Evolutionary conservation across 2,329 filamentous ascomycete genomes (phyloP), one percentile per base, ranked within the genome.

Genomic region (Ceratocystis eucalypticola): DNA sequence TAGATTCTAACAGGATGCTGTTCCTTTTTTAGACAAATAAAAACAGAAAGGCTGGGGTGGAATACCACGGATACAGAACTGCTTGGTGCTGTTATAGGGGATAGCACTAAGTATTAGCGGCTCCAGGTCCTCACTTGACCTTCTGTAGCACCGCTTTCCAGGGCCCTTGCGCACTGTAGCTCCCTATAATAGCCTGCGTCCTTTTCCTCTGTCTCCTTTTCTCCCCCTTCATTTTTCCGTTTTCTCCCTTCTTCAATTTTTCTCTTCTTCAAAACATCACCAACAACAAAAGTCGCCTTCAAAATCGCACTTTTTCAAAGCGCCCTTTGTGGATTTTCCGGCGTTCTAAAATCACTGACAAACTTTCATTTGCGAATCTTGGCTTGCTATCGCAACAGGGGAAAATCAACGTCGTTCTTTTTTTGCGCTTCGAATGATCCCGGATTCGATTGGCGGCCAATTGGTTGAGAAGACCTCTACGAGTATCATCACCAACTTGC

Each of bases 171-270:
- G n/a, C 30, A n/a, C 62, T 63, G 28, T 46, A 48, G 5, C 28
- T 25, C 17, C 25, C 17, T n/a, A 5, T 4, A 15, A 2, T 7
- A 20, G 15, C 22, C 61, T 45, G 12, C 17, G 5, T n/a, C 25
- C 44, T 28, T 12, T 28, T 53, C 28, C 25, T 25, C 37, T 22
- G 10, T 50, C 45, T 50, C 28, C 41, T n/a, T 46, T 22, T 53
- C 55, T 37, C 25, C 20, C 45, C 45, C 45, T 44, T 20, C 48
- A 22, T 30, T 44, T 25, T 17, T n/a, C 33, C 22, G 37, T 55
- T 59, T 46, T 59, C n/a, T 57, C 50, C 41, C 37, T 28, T 61
- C 37, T 17, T 61, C 15, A 55, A 62, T 55, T 55, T 62, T 12
- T 20, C 28, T 45, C 55, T 55, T 15, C 45, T 17, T 62, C 33